A percentile compares a stretch with the other conserved stretches of the same genome.
Evolutionary conservation across 129 eudicot species (phyloP).

Genomic region (Cynara cardunculus): DNA sequence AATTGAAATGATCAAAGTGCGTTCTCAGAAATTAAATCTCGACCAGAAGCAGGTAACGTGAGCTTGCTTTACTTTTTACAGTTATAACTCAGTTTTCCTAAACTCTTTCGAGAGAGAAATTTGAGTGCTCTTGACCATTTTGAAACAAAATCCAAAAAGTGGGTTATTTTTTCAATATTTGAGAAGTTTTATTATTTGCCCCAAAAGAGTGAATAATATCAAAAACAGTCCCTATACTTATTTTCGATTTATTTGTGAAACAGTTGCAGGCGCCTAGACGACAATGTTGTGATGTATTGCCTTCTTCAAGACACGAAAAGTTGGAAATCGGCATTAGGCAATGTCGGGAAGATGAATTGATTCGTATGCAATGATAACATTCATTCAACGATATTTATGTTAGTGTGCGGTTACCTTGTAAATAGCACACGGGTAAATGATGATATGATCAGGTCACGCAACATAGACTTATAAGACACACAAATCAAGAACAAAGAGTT

Average conservation of each 20-base stretch:
- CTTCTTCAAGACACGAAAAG: constrained; percentile 29
- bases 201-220: neutral
- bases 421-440: constrained; percentile 11
- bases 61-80: neutral
- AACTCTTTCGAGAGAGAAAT: neutral
- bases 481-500: constrained; percentile 5
- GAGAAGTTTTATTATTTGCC: neutral
- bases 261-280: constrained; percentile 79
- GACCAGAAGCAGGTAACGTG: constrained; percentile 52
- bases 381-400: neutral
- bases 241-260: neutral
- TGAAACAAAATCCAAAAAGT: neutral
- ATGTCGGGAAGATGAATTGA: constrained; percentile 64
- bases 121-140: neutral
- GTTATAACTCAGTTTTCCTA: neutral
- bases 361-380: constrained; percentile 32
- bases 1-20: constrained; percentile 59
- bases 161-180: neutral
- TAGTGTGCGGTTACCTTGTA: constrained; percentile 6
- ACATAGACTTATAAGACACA: neutral
- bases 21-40: constrained; percentile 46
- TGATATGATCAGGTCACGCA: neutral
- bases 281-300: constrained; percentile 74
- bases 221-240: neutral
- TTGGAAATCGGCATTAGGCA: constrained; percentile 64